Evolutionary conservation across 441 rosid genomes (phyloP), one percentile per base, ranked within the genome.

Genomic region (Pelargonium myrrhifolium): DNA sequence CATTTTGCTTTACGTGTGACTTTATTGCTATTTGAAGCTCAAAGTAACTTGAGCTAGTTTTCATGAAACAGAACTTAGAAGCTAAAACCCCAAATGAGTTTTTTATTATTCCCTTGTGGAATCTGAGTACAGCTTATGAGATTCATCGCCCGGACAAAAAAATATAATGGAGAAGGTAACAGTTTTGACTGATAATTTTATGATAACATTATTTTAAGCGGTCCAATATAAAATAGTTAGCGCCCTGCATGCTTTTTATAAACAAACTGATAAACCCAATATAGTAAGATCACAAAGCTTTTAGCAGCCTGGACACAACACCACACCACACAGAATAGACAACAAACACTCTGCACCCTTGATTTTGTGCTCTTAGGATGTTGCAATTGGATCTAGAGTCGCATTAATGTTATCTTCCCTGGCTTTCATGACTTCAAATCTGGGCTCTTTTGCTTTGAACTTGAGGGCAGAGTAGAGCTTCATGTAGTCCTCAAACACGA

Each of bases 401-500:
- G 2, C 26, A 47, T 15, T 47, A 3, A 47, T 5, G n/a, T 47
- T 3, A 12, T 15, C 18, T 47, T 47, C 55, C n/a, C 55, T 64
- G 55, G 92, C 81, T 72, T 75, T 89, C 12, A 84, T 84, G 60
- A 96, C 90, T 65, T 78, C 79, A 77, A 93, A 90, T 76, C 99
- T 89, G 0, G 97, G 95, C 66, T 91, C 99, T 68, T 93, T 93
- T 1, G 96, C 83, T 21, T 76, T 86, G 76, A 89, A 93, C 88
- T 93, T 93, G 83, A 89, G 97, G 66, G 81, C 77, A 26, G 82
- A 86, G 74, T 93, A 93, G 45, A 91, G 78, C 31, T 87, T 79
- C 96, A 91, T 93, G 73, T 93, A 91, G 62, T 93, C 99, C 6
- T 86, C 97, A 65, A 91, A 91, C 71, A 93, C 83, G 72, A 86